These are phyloP conservation scores for Halophytophthora batemanensis DNA, from an alignment of 352 stramenopile genomes.

Conservation along the genomic window DNA sequence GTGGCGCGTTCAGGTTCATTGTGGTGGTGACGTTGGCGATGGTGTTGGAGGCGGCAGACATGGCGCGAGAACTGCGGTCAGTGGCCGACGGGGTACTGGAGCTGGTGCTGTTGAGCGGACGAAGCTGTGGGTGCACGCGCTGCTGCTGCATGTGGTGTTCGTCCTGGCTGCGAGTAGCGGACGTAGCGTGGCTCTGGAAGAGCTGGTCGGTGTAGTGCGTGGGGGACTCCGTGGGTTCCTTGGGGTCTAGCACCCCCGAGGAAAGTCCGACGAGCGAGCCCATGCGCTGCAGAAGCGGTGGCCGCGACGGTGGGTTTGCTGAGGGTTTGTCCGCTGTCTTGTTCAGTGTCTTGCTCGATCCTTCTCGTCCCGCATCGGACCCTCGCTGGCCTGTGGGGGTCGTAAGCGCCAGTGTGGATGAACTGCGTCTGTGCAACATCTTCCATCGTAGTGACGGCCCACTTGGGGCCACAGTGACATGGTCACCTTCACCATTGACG, in stretches of 20 bases:
- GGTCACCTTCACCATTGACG: not conserved
- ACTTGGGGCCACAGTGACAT: too few relatives aligned
- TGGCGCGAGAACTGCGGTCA: too few relatives aligned
- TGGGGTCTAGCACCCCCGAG: not conserved
- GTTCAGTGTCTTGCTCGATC: too few relatives aligned
- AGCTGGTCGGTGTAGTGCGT: constrained; percentile 27
- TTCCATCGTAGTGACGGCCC: too few relatives aligned
- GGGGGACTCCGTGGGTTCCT: constrained; percentile 11
- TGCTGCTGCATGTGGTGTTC: not conserved
- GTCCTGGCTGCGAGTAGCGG: not conserved
- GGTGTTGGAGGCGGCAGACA: too few relatives aligned
- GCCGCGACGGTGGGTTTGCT: not conserved
- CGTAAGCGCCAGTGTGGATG: not conserved
- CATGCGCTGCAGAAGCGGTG: constrained; percentile 12
- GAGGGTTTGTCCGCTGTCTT: not conserved
- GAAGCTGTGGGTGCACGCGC: not conserved
- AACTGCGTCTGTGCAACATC: not conserved
- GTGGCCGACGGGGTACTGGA: too few relatives aligned
- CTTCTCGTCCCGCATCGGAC: too few relatives aligned
- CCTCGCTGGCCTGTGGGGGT: not conserved
- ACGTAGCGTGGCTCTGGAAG: constrained; percentile 6
- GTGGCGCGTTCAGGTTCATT: too few relatives aligned
- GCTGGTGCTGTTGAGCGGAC: not conserved
- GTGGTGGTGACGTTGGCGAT: too few relatives aligned
- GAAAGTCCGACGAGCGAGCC: constrained; percentile 3